Evolutionary conservation across 164 flowering plant genomes (phyloP), one percentile per base, ranked within the genome.

Genomic region (Piper betle): DNA sequence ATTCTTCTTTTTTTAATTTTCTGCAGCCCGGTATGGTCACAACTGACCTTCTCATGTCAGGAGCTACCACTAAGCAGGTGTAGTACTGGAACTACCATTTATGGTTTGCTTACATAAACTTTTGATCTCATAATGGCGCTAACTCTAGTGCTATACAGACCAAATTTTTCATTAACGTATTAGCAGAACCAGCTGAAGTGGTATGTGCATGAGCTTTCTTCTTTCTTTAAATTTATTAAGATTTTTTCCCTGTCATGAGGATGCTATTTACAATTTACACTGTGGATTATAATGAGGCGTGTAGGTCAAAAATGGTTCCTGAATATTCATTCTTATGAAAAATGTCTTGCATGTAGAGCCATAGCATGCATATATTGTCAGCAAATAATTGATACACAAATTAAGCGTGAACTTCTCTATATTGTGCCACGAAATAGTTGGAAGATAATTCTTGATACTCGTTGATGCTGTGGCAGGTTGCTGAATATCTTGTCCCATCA

Each of bases 11-110:
- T 25, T 25, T 25, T 25, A 0, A 2, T 46, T 25, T 46, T 46
- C 6, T 78, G 71, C 84, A 92, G 98, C 98, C 96, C 19, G 98
- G 96, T 58, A 92, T 92, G 98, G 98, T 92, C 39, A 92, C 96
- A 60, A 89, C 98, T 38, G 96, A 92, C 67, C 96, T 92, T 70
- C 89, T 92, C 61, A 89, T 92, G 98, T 80, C 96, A 15, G 96
- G 98, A 62, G 98, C 96, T 15, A 82, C 72, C 50, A 84, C 98
- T 13, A 92, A 92, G 77, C 98, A 91, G 92, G 98, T 88, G 37
- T 39, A 48, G 17, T 48, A 4, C 33, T 54, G 61, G 33, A 5
- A 42, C 18, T 17, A 12, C 43, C 39, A 10, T 46, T 37, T 11
- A 39, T 15, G 9, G 5, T 15, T 39, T 58, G 46, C 19, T 10